Base-by-base conservation (phyloP, 257 asterid species). In the Striga asiatica region DNA sequence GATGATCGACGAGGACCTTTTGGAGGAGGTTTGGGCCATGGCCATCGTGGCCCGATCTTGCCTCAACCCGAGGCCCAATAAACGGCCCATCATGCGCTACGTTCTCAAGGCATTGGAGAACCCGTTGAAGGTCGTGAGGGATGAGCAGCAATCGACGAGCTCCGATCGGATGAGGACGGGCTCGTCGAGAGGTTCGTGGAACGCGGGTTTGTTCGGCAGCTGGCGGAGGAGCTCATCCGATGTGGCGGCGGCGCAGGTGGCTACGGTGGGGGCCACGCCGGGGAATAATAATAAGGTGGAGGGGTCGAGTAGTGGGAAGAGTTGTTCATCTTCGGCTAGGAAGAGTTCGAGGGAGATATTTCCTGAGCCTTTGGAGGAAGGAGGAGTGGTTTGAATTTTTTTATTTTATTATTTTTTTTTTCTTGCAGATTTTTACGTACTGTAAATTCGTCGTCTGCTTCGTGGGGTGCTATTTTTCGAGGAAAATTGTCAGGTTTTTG, bases 21-120 rank as follows among this genome's bases (percentile, higher is more conserved):
- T 92, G 1, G 98, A 92, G 74, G 98, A 88, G 75, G 98, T 84
- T 24, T 92, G 97, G 98, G 98, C 98, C 32, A 84, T 92, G 97
- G 97, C 98, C 0, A 76, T 92, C 8, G 88, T 92, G 0, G 97
- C 98, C 0, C 68, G 88, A 38, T 92, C 98, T 1, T 92, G 98
- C 70, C 94, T 92, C 10, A 88, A 92, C 55, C 97, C 98, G 6
- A 84, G 78, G 71, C 94, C 98, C 16, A 58, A 71, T 1, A 71
- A 89, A n/a, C 82, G 98, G 24, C 98, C 98, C n/a, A 56, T 82
- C 10, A 92, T 88, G 97, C 74, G 91, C 4, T 87, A 88, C 63
- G 74, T 92, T 13, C 95, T 92, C 29, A 92, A 82, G 71, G 98
- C 98, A 2, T 54, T 92, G 32, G 98, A 91, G 58, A 87, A 88